Evolutionary conservation across 208 protist genomes (phyloP).

Genomic region (Crithidia expoeki): DNA sequence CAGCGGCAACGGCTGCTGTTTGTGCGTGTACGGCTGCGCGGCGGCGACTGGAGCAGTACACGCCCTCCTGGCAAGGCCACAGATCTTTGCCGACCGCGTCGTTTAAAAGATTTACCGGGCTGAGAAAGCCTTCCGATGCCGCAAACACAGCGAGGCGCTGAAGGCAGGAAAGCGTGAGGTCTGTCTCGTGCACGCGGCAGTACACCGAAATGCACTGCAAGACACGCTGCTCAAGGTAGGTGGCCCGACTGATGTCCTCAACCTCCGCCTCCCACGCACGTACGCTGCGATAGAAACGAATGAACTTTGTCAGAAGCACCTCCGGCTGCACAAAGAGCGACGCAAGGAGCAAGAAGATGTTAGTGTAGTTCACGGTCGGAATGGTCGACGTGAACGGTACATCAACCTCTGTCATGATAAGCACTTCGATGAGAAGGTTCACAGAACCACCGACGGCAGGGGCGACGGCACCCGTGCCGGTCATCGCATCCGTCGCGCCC

Average conservation of each 20-base stretch:
- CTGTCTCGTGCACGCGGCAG: conserved; percentile 61
- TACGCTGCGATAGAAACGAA: conserved; percentile 66
- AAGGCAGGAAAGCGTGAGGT: conserved; percentile 51
- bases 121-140: conserved; percentile 33
- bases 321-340: conserved; percentile 68
- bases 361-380: conserved; percentile 63
- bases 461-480: conserved; percentile 1
- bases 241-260: conserved; percentile 29
- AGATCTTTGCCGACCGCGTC: conserved; percentile 19
- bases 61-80: conserved; percentile 33
- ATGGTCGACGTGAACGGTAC: conserved; percentile 56
- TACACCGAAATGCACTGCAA: conserved; percentile 65
- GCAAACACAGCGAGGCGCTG: conserved; percentile 51
- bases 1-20: neutral
- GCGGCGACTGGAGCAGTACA: conserved; percentile 4
- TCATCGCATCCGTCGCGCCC: conserved; percentile 3
- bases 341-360: conserved; percentile 61
- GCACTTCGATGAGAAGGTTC: conserved; percentile 62
- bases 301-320: conserved; percentile 60
- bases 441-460: conserved; percentile 58
- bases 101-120: conserved; percentile 22
- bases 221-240: conserved; percentile 55
- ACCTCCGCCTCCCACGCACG: conserved; percentile 28
- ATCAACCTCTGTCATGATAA: conserved; percentile 61
- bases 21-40: conserved; percentile 6